Evolutionary conservation across 768 basidiomycete genomes (phyloP), one percentile per base, ranked within the genome.

Genomic region (Tylopilus felleus): DNA sequence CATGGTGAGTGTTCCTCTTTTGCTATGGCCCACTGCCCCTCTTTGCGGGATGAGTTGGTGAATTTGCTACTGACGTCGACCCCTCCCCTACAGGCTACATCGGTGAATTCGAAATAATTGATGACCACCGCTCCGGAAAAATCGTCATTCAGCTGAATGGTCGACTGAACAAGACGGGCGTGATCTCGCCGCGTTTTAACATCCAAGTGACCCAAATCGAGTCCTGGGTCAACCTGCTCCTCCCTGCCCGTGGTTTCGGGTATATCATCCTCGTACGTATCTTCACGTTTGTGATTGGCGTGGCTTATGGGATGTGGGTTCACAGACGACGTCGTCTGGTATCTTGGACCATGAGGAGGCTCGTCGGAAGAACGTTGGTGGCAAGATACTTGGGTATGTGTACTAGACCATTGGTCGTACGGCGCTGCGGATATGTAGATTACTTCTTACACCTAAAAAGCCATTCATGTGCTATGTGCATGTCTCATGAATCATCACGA

Each of bases 301-400:
- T 28, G n/a, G 19, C 28, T 53, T 5, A 61, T 44, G 23, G 22
- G 14, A 39, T 28, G 41, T 40, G 28, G 22, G 4, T 52, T 19
- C 49, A 2, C 54, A 93, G 91, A 99, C 96, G 61, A 98, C 96
- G 47, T 96, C 93, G 19, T 93, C 93, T 17, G 97, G 97, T 60
- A 99, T 98, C 74, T 82, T 98, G 71, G 97, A 98, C 77, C 97
- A 99, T 73, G 94, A 97, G 73, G 96, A 98, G 80, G 96, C 96
- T 43, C 86, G 96, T 77, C 87, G 94, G 68, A 98, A 98, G 80
- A 94, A 96, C 76, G 86, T 97, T 55, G 95, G 93, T 75, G 95
- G 95, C 56, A 97, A 97, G 78, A 81, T 97, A 57, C 77, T 95
- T 48, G 92, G 93, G 58, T 96, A 93, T 72, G 88, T 92, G 57